Evolutionary conservation across 768 basidiomycete species (phyloP).

Genomic region (Antrodiella citrinella): DNA sequence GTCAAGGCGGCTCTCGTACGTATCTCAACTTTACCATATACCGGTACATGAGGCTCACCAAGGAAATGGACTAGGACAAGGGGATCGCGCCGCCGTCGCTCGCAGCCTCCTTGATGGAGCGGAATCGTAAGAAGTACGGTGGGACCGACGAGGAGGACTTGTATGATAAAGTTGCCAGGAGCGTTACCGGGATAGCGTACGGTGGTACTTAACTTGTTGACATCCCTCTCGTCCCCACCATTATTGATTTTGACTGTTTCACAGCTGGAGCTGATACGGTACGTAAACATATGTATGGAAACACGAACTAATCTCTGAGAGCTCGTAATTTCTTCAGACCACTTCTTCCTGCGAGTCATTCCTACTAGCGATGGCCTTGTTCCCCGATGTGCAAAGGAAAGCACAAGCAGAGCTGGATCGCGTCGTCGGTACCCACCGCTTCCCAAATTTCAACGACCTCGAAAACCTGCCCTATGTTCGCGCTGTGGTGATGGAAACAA

Average conservation of each 20-base stretch:
- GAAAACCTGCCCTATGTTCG: slow-evolving; percentile 19
- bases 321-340: not conserved
- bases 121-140: too few relatives aligned
- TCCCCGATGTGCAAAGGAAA: slow-evolving; percentile 24
- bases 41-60: not conserved
- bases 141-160: not conserved
- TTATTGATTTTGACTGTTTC: not conserved
- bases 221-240: not conserved
- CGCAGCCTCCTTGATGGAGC: not conserved
- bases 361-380: slow-evolving; percentile 25
- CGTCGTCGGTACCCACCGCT: slow-evolving; percentile 25
- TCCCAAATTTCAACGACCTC: slow-evolving; percentile 23
- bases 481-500: slow-evolving; percentile 28
- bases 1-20: not conserved
- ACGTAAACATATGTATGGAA: not conserved
- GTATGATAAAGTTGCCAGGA: not conserved
- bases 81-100: not conserved
- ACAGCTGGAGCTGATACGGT: slow-evolving; percentile 5
- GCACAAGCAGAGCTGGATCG: slow-evolving; percentile 33
- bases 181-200: slow-evolving; percentile 1
- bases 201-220: not conserved
- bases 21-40: not conserved
- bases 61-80: not conserved
- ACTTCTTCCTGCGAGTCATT: slow-evolving; percentile 12
- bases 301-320: not conserved